Evolutionary conservation across 495 filamentous ascomycete genomes (phyloP), one percentile per base, ranked within the genome.

Genomic region (Sordaria brevicollis): DNA sequence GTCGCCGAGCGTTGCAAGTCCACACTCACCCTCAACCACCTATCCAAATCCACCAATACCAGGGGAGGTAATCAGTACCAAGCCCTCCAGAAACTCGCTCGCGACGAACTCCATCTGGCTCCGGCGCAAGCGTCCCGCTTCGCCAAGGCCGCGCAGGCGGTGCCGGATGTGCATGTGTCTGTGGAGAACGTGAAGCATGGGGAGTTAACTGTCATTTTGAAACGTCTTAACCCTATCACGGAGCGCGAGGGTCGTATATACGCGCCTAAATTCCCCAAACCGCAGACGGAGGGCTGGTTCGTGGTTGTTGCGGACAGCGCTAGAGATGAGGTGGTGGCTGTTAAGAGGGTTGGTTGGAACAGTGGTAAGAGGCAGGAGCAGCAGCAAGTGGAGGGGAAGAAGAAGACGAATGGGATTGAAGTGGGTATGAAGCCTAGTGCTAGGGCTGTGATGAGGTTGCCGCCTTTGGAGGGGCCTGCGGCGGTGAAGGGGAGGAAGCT

Each of bases 231-330:
- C 80, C 71, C 84, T 17, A 77, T 89, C 36, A 80, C 79, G 0
- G 86, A 88, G 72, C 78, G 84, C 17, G 90, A 91, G 21, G 90
- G 84, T 73, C 85, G 89, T 37, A 90, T 97, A 71, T 96, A 89
- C 72, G 92, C 95, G 0, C 94, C 95, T 9, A 84, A 86, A 4
- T 98, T 95, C 81, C 96, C 95, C 0, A 99, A 99, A 79, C 89
- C 93, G 29, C 95, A 99, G 78, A 93, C 91, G 0, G 95, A 99
- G 78, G 94, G 96, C 1, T 98, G 88, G 87, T 97, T 98, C 78
- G 85, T 94, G 7, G 70, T 98, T 41, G 84, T 96, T 1, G 85
- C 87, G 4, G 88, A 93, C 71, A 78, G 11, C n/a, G n/a, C n/a
- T n/a, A 81, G 76, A 9, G 93, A 94, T 71, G 93, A 97, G 71